phyloP scores from a whole-genome alignment of 441 rosid genomes.

The Populus trichocarpa region DNA sequence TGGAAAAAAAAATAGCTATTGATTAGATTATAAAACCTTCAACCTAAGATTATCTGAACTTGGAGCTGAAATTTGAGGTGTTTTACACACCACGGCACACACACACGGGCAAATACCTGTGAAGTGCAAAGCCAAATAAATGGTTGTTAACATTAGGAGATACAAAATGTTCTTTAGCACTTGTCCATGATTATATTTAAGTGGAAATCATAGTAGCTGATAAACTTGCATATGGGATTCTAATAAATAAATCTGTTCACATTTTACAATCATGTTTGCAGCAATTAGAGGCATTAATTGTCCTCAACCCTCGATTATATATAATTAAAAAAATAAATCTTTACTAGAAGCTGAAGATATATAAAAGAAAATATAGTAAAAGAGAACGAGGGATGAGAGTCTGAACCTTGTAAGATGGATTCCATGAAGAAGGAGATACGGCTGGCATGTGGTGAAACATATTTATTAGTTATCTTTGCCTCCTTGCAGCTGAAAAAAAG shows the following conservation, averaged over 20 bases:
- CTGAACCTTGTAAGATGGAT: conserved; percentile 30
- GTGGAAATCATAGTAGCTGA: background rate
- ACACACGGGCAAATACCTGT: conserved; percentile 36
- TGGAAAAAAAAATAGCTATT: background rate
- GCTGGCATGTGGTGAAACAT: conserved; percentile 31
- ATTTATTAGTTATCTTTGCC: background rate
- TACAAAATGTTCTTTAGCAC: background rate
- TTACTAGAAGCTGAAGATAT: background rate
- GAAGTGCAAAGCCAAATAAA: conserved; percentile 18
- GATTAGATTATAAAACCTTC: conserved; percentile 38
- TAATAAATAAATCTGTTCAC: no score
- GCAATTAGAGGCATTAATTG: background rate
- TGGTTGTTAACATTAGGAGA: background rate
- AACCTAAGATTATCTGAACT: conserved; percentile 33
- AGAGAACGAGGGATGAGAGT: background rate
- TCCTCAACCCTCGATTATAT: background rate
- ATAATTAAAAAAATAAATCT: background rate
- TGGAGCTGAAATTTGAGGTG: conserved; percentile 28
- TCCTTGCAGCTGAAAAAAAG: background rate
- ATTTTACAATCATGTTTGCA: background rate
- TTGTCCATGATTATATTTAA: background rate
- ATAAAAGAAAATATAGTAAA: background rate
- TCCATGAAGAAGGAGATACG: conserved; percentile 25
- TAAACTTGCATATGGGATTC: background rate
- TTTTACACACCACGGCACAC: conserved; percentile 27